Evolutionary conservation across 306 rosid species (phyloP).

Genomic region (Acacia melanoxylon): DNA sequence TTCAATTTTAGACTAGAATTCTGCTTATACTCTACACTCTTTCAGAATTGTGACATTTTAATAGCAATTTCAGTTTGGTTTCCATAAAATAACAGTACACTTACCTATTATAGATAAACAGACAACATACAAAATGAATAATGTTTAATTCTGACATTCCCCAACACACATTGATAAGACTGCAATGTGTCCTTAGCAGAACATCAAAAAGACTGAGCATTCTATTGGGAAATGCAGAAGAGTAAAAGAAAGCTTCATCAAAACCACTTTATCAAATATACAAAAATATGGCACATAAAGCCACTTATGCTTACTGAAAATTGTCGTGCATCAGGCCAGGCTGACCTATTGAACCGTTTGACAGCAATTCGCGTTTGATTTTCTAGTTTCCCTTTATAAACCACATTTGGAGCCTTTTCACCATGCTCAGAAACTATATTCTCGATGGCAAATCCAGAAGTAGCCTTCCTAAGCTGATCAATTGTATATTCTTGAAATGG

Average conservation of each 20-base stretch:
- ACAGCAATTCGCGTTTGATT: slow-evolving; percentile 82
- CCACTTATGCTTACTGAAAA: slow-evolving; percentile 62
- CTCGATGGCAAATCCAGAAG: slow-evolving; percentile 85
- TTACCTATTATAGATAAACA: slow-evolving; percentile 8
- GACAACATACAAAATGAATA: slow-evolving; percentile 4
- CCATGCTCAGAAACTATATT: slow-evolving; percentile 99
- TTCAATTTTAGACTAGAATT: neutral
- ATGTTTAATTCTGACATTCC: slow-evolving; percentile 14
- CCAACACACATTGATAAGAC: neutral
- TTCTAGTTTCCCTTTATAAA: slow-evolving; percentile 89
- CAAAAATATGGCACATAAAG: slow-evolving; percentile 8
- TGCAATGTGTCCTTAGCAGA: neutral
- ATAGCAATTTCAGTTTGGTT: neutral
- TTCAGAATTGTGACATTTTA: neutral
- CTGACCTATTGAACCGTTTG: slow-evolving; percentile 91
- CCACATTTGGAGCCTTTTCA: slow-evolving; percentile 97
- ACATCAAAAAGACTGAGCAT: neutral
- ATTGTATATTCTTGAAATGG: slow-evolving; percentile 69
- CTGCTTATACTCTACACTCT: neutral
- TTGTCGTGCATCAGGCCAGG: slow-evolving; percentile 94
- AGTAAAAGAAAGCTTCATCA: neutral
- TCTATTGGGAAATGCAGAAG: slow-evolving; percentile 19
- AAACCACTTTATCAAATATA: neutral
- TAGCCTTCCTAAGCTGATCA: slow-evolving; percentile 81
- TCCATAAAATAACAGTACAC: neutral